Conservation (phyloP, 768 basidiomycete genomes). For the Floccularia luteovirens region DNA sequence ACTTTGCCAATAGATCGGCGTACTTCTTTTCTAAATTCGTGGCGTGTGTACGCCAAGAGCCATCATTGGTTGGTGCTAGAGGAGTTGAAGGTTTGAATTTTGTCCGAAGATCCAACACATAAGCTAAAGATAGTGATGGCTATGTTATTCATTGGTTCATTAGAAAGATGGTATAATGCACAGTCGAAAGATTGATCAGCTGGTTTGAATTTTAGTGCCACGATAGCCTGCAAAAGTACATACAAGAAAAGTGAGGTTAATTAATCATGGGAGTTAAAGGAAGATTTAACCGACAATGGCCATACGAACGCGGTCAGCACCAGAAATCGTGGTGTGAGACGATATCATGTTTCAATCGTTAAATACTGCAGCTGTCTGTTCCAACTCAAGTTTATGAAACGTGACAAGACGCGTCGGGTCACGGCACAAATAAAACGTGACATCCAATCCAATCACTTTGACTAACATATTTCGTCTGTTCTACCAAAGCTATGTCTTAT, state of each 20-base stretch:
- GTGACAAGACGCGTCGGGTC: slow-evolving; percentile 1
- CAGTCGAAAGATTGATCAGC: slow-evolving; percentile 29
- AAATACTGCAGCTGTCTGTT: neutral
- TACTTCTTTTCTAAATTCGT: slow-evolving; percentile 33
- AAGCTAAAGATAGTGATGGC: slow-evolving; percentile 23
- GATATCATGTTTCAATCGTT: too few relatives aligned
- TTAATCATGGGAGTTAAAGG: neutral
- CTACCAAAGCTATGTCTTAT: neutral
- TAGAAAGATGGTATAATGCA: too few relatives aligned
- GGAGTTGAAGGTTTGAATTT: slow-evolving; percentile 20
- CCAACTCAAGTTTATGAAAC: neutral
- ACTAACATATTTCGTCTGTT: neutral
- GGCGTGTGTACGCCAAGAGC: slow-evolving; percentile 32
- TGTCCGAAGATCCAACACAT: slow-evolving; percentile 31
- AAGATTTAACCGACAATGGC: slow-evolving; percentile 24
- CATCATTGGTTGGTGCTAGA: slow-evolving; percentile 12
- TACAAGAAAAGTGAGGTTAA: neutral
- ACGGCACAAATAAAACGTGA: too few relatives aligned
- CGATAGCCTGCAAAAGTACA: slow-evolving; percentile 29
- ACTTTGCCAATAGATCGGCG: slow-evolving; percentile 25
- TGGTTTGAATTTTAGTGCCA: slow-evolving; percentile 38
- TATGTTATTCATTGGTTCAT: too few relatives aligned
- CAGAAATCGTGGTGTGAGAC: slow-evolving; percentile 4
- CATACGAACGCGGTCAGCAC: slow-evolving; percentile 29
- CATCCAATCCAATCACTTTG: too few relatives aligned